These are phyloP conservation scores for Nissolia schottii DNA, from an alignment of 306 rosid genomes.

Conservation along the genomic window DNA sequence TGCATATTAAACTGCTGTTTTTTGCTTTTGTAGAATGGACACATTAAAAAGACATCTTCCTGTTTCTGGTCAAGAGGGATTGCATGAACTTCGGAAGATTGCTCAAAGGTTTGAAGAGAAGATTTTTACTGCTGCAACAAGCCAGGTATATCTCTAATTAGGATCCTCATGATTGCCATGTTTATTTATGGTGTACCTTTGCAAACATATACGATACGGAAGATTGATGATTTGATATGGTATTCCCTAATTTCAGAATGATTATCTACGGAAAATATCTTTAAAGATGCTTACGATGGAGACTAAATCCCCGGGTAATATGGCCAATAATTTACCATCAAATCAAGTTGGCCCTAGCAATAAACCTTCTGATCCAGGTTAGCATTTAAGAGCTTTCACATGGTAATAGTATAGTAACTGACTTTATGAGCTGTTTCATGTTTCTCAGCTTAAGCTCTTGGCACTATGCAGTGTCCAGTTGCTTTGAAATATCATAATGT, in stretches of 20 bases:
- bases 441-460: slow-evolving; percentile 8
- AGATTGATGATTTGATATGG: slow-evolving; percentile 4
- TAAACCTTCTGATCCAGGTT: slow-evolving; percentile 71
- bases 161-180: not conserved
- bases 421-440: slow-evolving; percentile 1
- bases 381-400: slow-evolving; percentile 18
- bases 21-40: slow-evolving; percentile 55
- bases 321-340: slow-evolving; percentile 35
- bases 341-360: slow-evolving; percentile 50
- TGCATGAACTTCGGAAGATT: slow-evolving; percentile 69
- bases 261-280: slow-evolving; percentile 47
- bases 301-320: slow-evolving; percentile 50
- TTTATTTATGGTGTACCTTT: not conserved
- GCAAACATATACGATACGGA: not conserved
- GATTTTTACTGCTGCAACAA: slow-evolving; percentile 64
- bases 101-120: slow-evolving; percentile 88
- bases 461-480: not conserved
- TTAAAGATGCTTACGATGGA: slow-evolving; percentile 63
- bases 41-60: slow-evolving; percentile 81
- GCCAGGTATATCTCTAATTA: slow-evolving; percentile 46
- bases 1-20: slow-evolving; percentile 9
- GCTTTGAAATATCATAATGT: not conserved
- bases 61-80: slow-evolving; percentile 62
- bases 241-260: slow-evolving; percentile 37
- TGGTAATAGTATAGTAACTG: not conserved